phyloP scores from a whole-genome alignment of 2,329 filamentous ascomycete genomes.

The Ophiostoma tasmaniense region DNA sequence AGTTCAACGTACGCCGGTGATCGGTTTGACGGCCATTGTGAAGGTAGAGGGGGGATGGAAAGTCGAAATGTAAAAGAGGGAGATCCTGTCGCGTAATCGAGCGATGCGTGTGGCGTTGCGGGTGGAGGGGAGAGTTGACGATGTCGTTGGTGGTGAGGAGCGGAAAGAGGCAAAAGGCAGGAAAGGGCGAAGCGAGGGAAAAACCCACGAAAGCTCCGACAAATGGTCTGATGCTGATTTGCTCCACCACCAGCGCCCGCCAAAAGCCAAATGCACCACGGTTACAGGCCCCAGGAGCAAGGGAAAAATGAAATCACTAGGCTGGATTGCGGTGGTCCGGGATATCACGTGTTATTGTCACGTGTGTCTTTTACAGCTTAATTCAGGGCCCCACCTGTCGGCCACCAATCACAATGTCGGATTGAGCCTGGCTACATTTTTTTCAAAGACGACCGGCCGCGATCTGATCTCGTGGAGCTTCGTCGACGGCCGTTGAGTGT shows the following conservation, averaged over 20 bases:
- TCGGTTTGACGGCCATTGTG: conserved; percentile 49
- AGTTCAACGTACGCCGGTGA: conserved; percentile 47
- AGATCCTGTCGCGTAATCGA: conserved; percentile 3
- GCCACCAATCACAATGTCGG: neutral
- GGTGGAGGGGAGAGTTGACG: conserved; percentile 5
- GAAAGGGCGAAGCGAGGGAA: conserved; percentile 14
- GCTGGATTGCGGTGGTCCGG: conserved; percentile 14
- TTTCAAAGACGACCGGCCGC: neutral
- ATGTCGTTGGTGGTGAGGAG: conserved; percentile 5
- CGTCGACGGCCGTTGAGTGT: neutral
- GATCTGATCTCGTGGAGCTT: neutral
- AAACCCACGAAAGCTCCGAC: conserved; percentile 18
- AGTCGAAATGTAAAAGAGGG: neutral
- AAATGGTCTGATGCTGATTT: conserved; percentile 24
- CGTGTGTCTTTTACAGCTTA: neutral
- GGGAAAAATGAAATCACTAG: conserved; percentile 10
- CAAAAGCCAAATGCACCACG: neutral
- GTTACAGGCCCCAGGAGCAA: neutral
- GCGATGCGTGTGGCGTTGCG: conserved; percentile 4
- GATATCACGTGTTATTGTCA: conserved; percentile 16
- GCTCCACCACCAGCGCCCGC: conserved; percentile 14
- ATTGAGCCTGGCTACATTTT: conserved; percentile 10
- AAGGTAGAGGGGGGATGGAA: conserved; percentile 15
- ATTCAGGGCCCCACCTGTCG: neutral
- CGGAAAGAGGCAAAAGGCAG: conserved; percentile 11